Evolutionary conservation across 1,139 yeast species (phyloP), one percentile per base, ranked within the genome.

Genomic region (Suhomyces anneliseae): DNA sequence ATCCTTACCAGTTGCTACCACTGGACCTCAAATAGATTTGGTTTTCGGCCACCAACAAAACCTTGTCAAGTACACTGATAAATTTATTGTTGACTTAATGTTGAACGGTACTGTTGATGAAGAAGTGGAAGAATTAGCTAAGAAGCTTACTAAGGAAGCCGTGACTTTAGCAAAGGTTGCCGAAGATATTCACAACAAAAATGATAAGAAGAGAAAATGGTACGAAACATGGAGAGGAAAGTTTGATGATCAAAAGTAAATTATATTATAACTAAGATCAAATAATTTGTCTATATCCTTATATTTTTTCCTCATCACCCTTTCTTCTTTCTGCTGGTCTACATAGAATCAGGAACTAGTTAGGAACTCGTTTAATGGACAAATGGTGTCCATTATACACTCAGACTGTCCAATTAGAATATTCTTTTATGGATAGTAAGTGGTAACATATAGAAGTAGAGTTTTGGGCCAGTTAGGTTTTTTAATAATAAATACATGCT

Each of bases 161-260:
- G 53, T 50, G 26, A 61, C 59, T 47, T 57, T 79, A 43, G 62
- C 75, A 14, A 59, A 59, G 14, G 54, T 70, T 6, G 76, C 78
- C 7, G 66, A 62, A 40, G 62, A 56, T 6, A 66, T 74, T 36
- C 80, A 78, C 51, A 64, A 60, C 44, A 55, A 61, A 27, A 72
- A 69, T 48, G 74, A 71, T 12, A 69, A 66, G 46, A 79, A 76
- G 58, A 59, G 66, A 24, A 76, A 73, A 58, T 81, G 85, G 85
- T 68, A 79, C 52, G 66, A 64, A 38, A 69, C 82, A 1, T 81
- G 85, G 85, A 65, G 62, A 37, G 45, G 59, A 2, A 79, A 79
- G 59, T 78, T 66, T 50, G 32, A 29, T 11, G n/a, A 9, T 29
- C n/a, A 29, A 29, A 29, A 9, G 5, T 9, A 29, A 29, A 11